Percentiles rank a stretch among this genome's conserved stretches.
phyloP scores from a whole-genome alignment of 2,329 filamentous ascomycete genomes.

The Onygenales sp. region DNA sequence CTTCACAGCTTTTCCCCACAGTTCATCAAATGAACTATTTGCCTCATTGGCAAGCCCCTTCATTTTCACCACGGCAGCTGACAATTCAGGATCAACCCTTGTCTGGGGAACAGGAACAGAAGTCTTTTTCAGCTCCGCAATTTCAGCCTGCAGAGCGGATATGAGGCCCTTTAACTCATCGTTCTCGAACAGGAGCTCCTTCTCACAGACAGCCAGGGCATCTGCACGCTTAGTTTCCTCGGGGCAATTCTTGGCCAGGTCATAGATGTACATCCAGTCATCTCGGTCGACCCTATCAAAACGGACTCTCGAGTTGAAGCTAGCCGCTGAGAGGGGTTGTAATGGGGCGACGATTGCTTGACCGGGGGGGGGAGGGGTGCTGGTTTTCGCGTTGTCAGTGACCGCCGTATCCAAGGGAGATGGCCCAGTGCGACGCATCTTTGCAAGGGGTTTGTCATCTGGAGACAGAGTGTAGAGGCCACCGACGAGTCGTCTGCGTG shows the following conservation, averaged over 20 bases:
- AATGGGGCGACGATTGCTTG: too few relatives aligned
- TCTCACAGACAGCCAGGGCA: neutral
- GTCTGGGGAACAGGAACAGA: too few relatives aligned
- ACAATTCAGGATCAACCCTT: too few relatives aligned
- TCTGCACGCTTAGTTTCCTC: neutral
- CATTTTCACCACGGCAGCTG: slow-evolving; percentile 10
- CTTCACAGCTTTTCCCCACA: neutral
- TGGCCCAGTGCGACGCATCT: too few relatives aligned
- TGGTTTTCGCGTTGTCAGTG: too few relatives aligned
- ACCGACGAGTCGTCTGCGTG: too few relatives aligned
- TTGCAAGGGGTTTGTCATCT: too few relatives aligned
- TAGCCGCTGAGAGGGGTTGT: too few relatives aligned
- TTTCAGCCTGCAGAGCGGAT: slow-evolving; percentile 12
- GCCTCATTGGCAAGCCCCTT: neutral
- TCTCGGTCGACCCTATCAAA: neutral
- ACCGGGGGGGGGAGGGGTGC: too few relatives aligned
- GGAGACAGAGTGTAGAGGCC: too few relatives aligned
- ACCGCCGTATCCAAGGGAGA: too few relatives aligned
- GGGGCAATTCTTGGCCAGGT: neutral
- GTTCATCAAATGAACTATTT: neutral
- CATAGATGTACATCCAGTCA: neutral
- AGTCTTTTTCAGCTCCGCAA: slow-evolving; percentile 10
- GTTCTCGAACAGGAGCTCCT: neutral
- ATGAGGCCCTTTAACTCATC: slow-evolving; percentile 8
- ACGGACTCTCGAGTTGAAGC: neutral